These are phyloP conservation scores for Allomyces arbusculus DNA, from an alignment of 192 early-diverging fungal genomes.

Conservation along the genomic window DNA sequence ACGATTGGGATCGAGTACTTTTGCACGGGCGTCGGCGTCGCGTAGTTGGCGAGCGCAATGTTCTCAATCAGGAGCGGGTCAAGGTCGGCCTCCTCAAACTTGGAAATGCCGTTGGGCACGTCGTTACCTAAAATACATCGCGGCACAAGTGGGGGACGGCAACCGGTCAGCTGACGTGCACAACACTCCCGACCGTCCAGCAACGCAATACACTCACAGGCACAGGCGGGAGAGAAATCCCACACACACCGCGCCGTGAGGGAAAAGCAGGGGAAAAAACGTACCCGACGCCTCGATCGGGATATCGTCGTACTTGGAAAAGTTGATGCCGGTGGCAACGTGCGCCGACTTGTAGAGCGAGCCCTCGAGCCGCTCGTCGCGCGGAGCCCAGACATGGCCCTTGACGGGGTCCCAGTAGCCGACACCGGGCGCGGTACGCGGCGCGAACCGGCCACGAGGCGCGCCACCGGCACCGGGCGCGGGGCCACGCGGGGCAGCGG, in stretches of 20 bases:
- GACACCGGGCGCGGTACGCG: constrained; percentile 7
- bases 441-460: constrained; percentile 6
- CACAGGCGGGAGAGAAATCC: no score
- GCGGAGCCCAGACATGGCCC: constrained; percentile 47
- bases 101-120: background rate
- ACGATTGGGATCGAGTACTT: constrained; percentile 78
- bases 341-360: constrained; percentile 57
- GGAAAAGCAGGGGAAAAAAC: no score
- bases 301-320: constrained; percentile 97
- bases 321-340: constrained; percentile 87
- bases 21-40: constrained; percentile 85
- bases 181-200: no score
- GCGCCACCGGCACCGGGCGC: background rate
- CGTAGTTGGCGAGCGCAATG: constrained; percentile 72
- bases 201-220: constrained; percentile 11
- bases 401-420: constrained; percentile 58
- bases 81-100: constrained; percentile 48
- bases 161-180: no score
- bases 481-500: no score
- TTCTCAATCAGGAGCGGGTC: constrained; percentile 74
- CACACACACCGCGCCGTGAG: no score
- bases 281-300: constrained; percentile 76
- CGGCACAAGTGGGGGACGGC: no score
- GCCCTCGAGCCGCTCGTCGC: constrained; percentile 55
- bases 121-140: no score